phyloP scores from a whole-genome alignment of 2,329 filamentous ascomycete genomes.

The Emergomyces pasteurianus region DNA sequence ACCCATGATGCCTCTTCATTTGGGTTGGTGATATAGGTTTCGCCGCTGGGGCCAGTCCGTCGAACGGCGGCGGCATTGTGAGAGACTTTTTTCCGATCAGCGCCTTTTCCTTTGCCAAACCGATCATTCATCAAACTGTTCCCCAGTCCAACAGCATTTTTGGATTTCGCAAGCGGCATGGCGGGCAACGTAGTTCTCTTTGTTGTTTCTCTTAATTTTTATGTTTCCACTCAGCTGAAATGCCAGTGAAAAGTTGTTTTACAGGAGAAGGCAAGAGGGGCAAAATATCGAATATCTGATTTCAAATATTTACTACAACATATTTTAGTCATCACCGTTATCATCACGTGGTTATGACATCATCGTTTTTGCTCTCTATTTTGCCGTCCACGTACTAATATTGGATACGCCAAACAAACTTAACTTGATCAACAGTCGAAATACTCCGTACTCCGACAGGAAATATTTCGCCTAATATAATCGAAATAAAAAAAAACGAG shows the following conservation, averaged over 20 bases:
- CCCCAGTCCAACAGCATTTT: conserved; percentile 86
- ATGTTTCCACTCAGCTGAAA: not conserved
- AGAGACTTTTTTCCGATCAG: conserved; percentile 63
- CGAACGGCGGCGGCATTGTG: conserved; percentile 52
- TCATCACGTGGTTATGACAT: not conserved
- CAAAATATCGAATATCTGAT: not conserved
- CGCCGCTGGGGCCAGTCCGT: conserved; percentile 60
- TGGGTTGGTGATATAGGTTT: conserved; percentile 84
- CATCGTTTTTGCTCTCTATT: not conserved
- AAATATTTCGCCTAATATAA: not conserved
- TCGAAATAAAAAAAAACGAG: too few species aligned
- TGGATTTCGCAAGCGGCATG: conserved; percentile 81
- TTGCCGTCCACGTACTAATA: too few species aligned
- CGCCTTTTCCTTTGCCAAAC: conserved; percentile 84
- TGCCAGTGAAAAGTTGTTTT: not conserved
- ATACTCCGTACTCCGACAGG: not conserved
- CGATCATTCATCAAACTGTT: conserved; percentile 98
- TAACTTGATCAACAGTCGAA: not conserved
- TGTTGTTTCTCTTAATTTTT: not conserved
- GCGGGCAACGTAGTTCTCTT: conserved; percentile 14
- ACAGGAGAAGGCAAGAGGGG: not conserved
- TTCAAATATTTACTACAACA: not conserved
- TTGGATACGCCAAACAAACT: not conserved
- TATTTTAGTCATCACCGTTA: not conserved
- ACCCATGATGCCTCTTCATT: conserved; percentile 90